Evolutionary conservation across 208 protist species (phyloP).

Genomic region (Leishmania arabica): DNA sequence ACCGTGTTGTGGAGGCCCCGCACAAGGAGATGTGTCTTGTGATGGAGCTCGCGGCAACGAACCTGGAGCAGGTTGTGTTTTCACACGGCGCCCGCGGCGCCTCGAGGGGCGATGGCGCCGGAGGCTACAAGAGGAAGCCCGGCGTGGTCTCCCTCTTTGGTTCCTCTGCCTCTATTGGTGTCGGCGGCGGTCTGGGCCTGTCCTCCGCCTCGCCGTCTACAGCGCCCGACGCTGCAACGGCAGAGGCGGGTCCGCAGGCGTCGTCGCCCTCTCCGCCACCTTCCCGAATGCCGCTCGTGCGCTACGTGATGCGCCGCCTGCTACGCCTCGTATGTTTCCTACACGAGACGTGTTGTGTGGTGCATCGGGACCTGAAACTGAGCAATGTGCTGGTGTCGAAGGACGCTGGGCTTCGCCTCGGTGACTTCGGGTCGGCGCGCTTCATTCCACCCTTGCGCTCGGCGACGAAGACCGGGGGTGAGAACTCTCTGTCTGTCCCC

Average conservation of each 20-base stretch:
- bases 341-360: slow-evolving; percentile 70
- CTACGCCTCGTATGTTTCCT: slow-evolving; percentile 68
- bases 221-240: background rate
- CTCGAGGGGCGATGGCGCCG: background rate
- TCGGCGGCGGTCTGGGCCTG: background rate
- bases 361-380: slow-evolving; percentile 91
- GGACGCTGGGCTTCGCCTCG: slow-evolving; percentile 71
- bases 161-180: background rate
- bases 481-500: background rate
- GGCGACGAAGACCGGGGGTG: background rate
- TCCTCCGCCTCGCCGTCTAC: background rate
- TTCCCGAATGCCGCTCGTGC: slow-evolving; percentile 48
- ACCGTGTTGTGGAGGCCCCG: slow-evolving; percentile 76
- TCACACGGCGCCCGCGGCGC: slow-evolving; percentile 1
- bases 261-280: slow-evolving; percentile 20
- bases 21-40: slow-evolving; percentile 83
- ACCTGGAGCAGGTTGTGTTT: slow-evolving; percentile 59
- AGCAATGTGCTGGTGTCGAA: slow-evolving; percentile 83
- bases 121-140: slow-evolving; percentile 10
- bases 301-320: slow-evolving; percentile 77
- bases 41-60: slow-evolving; percentile 67
- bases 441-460: slow-evolving; percentile 33
- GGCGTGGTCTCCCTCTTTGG: slow-evolving; percentile 22
- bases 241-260: slow-evolving; percentile 8
- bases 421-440: slow-evolving; percentile 89